These are phyloP conservation scores for Daldinia concentrica DNA, from an alignment of 495 filamentous ascomycete genomes.

Conservation along the genomic window DNA sequence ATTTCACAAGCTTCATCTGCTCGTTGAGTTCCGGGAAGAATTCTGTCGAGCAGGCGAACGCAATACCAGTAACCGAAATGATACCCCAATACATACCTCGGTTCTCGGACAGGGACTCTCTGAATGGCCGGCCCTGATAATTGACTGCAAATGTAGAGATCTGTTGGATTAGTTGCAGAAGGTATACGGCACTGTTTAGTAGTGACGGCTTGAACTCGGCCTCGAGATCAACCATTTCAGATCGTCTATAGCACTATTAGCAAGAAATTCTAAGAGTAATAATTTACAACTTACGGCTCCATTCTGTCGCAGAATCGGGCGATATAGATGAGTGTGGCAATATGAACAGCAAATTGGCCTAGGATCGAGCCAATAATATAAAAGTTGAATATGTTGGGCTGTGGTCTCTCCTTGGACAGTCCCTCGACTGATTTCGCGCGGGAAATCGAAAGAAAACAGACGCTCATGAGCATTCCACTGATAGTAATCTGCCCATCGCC, in stretches of 20 bases:
- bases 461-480: slow-evolving; percentile 99
- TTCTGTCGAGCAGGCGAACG: slow-evolving; percentile 96
- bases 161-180: slow-evolving; percentile 97
- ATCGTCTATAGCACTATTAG: slow-evolving; percentile 61
- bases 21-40: slow-evolving; percentile 95
- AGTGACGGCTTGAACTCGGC: slow-evolving; percentile 94
- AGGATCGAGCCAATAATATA: slow-evolving; percentile 99
- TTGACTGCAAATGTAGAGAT: slow-evolving; percentile 99
- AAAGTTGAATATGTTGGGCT: slow-evolving; percentile 98
- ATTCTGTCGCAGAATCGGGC: slow-evolving; percentile 84
- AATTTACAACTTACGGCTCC: slow-evolving; percentile 73
- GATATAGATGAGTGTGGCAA: slow-evolving; percentile 92
- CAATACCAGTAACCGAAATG: slow-evolving; percentile 83
- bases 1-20: slow-evolving; percentile 92
- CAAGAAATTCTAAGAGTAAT: slow-evolving; percentile 39
- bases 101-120: slow-evolving; percentile 94
- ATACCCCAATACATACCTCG: slow-evolving; percentile 98
- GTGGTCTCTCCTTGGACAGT: slow-evolving; percentile 94
- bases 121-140: slow-evolving; percentile 98
- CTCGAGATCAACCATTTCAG: slow-evolving; percentile 84
- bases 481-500: slow-evolving; percentile 98
- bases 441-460: slow-evolving; percentile 97
- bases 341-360: slow-evolving; percentile 97
- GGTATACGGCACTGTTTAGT: slow-evolving; percentile 96
- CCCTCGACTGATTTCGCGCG: slow-evolving; percentile 94